These are phyloP conservation scores for Phytophthora sojae DNA, from an alignment of 352 stramenopile genomes.

Conservation along the genomic window DNA sequence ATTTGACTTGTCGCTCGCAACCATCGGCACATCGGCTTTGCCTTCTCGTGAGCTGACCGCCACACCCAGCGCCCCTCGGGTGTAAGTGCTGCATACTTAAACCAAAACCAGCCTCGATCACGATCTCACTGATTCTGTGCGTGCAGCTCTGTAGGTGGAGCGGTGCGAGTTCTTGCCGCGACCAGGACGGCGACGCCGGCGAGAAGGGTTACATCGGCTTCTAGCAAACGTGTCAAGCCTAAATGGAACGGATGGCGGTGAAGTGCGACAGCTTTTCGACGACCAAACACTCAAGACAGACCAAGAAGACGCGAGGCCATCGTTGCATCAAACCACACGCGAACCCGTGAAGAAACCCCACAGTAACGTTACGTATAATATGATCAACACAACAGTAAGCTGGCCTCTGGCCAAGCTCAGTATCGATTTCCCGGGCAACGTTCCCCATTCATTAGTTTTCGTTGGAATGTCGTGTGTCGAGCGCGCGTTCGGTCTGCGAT, in stretches of 20 bases:
- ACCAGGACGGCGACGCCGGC: slow-evolving; percentile 34
- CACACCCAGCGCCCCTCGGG: slow-evolving; percentile 35
- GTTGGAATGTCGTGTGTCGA: slow-evolving; percentile 30
- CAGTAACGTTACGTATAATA: slow-evolving; percentile 45
- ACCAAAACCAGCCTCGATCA: not conserved
- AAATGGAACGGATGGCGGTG: slow-evolving; percentile 79
- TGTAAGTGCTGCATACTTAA: slow-evolving; percentile 44
- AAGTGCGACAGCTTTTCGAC: not conserved
- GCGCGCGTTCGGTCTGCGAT: slow-evolving; percentile 24
- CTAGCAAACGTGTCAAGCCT: slow-evolving; percentile 51
- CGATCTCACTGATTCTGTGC: slow-evolving; percentile 20
- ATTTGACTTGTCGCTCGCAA: slow-evolving; percentile 52
- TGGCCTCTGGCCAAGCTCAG: too few relatives aligned
- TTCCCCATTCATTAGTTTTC: slow-evolving; percentile 25
- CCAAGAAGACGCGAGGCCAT: too few relatives aligned
- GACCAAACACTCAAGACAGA: slow-evolving; percentile 13
- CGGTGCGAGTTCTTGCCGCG: slow-evolving; percentile 50
- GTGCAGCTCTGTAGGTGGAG: slow-evolving; percentile 35
- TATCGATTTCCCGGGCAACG: too few relatives aligned
- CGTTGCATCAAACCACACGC: not conserved
- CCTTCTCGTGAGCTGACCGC: slow-evolving; percentile 40
- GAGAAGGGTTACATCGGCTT: slow-evolving; percentile 37
- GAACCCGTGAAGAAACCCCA: not conserved
- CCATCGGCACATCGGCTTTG: slow-evolving; percentile 14
- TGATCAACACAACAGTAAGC: slow-evolving; percentile 24